Evolutionary conservation across 2,329 filamentous ascomycete genomes (phyloP), one percentile per base, ranked within the genome.

Genomic region (Pseudocercospora crystallina): DNA sequence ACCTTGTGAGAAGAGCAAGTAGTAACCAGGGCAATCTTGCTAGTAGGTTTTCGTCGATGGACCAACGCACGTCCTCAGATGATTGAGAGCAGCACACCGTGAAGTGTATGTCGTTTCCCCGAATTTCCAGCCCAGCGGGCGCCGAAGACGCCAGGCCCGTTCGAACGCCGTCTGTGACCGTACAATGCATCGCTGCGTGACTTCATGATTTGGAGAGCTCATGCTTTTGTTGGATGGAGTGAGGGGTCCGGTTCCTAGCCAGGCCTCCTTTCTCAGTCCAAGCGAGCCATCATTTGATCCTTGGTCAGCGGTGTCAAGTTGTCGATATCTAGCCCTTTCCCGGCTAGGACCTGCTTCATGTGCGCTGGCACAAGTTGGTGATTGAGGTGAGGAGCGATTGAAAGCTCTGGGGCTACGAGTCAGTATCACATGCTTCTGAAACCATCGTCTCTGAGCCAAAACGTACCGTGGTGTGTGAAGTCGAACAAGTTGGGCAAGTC

Each of bases 281-380:
- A 80, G 73, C 91, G 90, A 53, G 94, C 94, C 77, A 96, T 89
- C 94, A 99, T 97, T 72, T 96, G 90, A 66, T 94, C 87, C 79
- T 90, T 95, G 66, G 87, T 78, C 77, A 99, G 80, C 39, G 92
- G 92, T 64, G 85, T 90, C 73, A 99, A 89, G 72, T 91, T 91
- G 73, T 96, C 90, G 66, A 96, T 90, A 71, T 97, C 91, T 61
- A 99, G 81, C 11, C 68, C 91, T 65, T 84, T 85, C 41, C 85
- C 80, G 56, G 82, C 82, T 53, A 99, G 80, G 53, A 83, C 79
- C 15, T 89, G 76, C 65, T 85, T 85, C 64, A 90, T 83, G 72
- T 97, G 91, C 57, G 81, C 74, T 53, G 94, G 94, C 46, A 97
- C 90, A 63, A 99, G 81, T 72, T 90, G 85, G 65, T 84, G 79